Conservation (phyloP, 108 stramenopile genomes). For the Nitzschia inconspicua region DNA sequence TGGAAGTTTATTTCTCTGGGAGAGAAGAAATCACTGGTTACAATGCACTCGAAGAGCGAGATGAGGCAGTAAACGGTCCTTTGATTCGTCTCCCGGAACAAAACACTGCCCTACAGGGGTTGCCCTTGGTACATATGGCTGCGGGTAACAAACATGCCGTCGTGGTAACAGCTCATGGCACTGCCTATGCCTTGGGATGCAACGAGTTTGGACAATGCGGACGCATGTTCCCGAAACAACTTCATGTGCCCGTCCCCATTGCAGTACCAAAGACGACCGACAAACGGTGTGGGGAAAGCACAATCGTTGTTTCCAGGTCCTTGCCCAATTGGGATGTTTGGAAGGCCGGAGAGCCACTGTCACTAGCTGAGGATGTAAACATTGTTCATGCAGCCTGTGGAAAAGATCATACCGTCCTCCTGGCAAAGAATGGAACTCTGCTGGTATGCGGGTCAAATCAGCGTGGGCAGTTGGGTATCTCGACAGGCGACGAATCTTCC, state of each 20-base stretch:
- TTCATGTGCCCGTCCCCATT: slow-evolving; percentile 54
- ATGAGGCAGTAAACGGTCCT: not conserved
- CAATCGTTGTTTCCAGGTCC: not conserved
- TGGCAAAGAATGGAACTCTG: slow-evolving; percentile 51
- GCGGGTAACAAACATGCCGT: slow-evolving; percentile 65
- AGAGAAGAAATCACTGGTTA: slow-evolving; percentile 38
- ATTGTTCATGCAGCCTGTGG: slow-evolving; percentile 70
- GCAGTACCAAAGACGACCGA: slow-evolving; percentile 15
- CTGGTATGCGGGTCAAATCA: slow-evolving; percentile 64
- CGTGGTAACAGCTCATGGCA: slow-evolving; percentile 69
- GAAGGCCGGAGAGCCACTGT: slow-evolving; percentile 21
- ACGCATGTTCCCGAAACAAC: slow-evolving; percentile 45
- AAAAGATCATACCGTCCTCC: slow-evolving; percentile 49
- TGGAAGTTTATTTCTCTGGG: slow-evolving; percentile 58
- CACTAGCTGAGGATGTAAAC: slow-evolving; percentile 53
- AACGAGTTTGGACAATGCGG: slow-evolving; percentile 62
- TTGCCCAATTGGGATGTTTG: slow-evolving; percentile 44
- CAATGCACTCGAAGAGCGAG: slow-evolving; percentile 11
- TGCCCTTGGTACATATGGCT: slow-evolving; percentile 57
- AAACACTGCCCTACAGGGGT: slow-evolving; percentile 45
- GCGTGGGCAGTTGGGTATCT: slow-evolving; percentile 48
- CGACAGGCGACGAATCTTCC: not conserved
- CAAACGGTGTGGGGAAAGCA: not conserved
- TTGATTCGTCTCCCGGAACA: slow-evolving; percentile 30
- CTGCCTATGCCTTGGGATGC: slow-evolving; percentile 68